Conservation (phyloP, 106 monocot genomes). For the Posidonia australis region DNA sequence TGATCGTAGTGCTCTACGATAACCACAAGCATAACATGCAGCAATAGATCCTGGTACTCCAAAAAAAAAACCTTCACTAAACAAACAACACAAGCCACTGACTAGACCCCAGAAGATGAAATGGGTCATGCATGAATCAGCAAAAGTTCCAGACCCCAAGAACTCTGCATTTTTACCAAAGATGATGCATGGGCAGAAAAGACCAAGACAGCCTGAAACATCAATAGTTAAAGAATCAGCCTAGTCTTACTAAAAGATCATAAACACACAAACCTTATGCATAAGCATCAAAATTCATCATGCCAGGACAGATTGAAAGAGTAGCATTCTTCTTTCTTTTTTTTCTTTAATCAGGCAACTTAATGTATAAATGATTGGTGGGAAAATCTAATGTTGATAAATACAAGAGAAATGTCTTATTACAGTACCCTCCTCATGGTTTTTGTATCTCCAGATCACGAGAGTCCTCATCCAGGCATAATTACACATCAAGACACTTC, state of each 20-base stretch:
- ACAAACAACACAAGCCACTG: constrained; percentile 67
- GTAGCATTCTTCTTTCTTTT: too few species aligned
- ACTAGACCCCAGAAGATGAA: constrained; percentile 72
- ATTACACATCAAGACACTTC: too few species aligned
- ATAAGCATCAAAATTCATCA: too few species aligned
- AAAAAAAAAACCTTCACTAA: constrained; percentile 52
- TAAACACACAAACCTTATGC: background rate
- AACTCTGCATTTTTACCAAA: constrained; percentile 92
- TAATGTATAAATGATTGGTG: too few species aligned
- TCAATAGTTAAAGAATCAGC: background rate
- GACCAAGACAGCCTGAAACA: constrained; percentile 64
- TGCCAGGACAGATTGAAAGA: too few species aligned
- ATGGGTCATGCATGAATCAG: constrained; percentile 74
- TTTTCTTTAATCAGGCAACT: too few species aligned
- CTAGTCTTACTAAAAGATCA: background rate
- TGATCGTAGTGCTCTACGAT: constrained; percentile 48
- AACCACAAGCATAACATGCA: constrained; percentile 85
- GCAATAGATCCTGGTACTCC: constrained; percentile 53
- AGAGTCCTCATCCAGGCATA: too few species aligned
- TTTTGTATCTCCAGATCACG: too few species aligned
- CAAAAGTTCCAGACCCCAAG: constrained; percentile 70
- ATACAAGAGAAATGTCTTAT: too few species aligned
- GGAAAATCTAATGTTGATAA: too few species aligned
- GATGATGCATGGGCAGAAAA: constrained; percentile 68
- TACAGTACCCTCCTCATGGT: too few species aligned